Evolutionary conservation across 108 stramenopile species (phyloP), one percentile per base, ranked within the genome.

Genomic region (Pseudonitzschia multiseries): DNA sequence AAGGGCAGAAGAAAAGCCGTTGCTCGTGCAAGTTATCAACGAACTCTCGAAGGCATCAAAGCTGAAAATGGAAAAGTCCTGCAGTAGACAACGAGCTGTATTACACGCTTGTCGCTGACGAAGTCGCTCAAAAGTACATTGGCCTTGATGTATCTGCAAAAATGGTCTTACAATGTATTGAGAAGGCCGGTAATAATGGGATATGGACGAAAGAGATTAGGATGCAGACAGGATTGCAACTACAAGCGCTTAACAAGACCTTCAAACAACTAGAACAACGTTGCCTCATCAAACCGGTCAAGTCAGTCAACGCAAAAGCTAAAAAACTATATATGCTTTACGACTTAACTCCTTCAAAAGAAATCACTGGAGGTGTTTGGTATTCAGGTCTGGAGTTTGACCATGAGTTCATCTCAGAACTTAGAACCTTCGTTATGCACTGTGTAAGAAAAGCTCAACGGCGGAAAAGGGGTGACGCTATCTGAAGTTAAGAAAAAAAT

Each of bases 331-430:
- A 98, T 83, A 98, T 99, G 96, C 81, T 97, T 10, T 97, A 88
- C 70, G 96, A 98, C 43, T 82, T 98, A 54, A 81, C 83, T 18
- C 99, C 99, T 21, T 86, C 96, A 2, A 97, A 96, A 68, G 99
- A 98, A 72, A 78, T 98, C 27, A 99, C 97, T 12, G 99, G 99
- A 54, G 99, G 99, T 13, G 95, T 97, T 12, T 99, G 98, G 98
- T 96, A 96, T 78, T 86, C 87, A 61, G 96, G 97, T 18, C 89
- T 92, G 33, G 97, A 99, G 72, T 99, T 98, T 77, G 98, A 99
- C 83, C 95, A 97, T 70, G 98, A 97, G 62, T 99, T 99, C 70
- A 96, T 99, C 61, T 78, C 89, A 12, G 93, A 96, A 32, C 74
- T 99, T n/a, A 79, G 94, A 2, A 83, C 84, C 29, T 95, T 95